phyloP scores from a whole-genome alignment of 2,329 filamentous ascomycete species.

The Aspergillus sp. region DNA sequence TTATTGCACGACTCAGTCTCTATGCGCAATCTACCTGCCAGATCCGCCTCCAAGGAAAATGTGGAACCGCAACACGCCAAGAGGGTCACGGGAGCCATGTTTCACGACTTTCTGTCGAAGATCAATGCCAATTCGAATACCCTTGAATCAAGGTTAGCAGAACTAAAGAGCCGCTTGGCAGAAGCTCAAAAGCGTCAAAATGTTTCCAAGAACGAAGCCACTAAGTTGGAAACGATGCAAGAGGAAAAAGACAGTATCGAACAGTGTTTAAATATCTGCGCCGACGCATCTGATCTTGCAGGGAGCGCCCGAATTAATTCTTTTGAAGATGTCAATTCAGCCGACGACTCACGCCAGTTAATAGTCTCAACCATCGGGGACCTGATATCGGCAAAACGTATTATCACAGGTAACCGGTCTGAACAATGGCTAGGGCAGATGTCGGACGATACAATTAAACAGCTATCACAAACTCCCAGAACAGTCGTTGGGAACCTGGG shows the following conservation, averaged over 20 bases:
- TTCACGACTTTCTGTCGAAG: slow-evolving; percentile 18
- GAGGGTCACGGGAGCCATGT: slow-evolving; percentile 1
- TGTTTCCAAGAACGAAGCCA: slow-evolving; percentile 12
- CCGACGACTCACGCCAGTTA: slow-evolving; percentile 30
- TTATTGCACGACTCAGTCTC: not conserved
- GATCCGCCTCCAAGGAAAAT: not conserved
- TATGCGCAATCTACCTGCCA: not conserved
- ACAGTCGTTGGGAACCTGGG: not conserved
- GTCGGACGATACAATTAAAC: slow-evolving; percentile 32
- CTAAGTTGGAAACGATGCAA: slow-evolving; percentile 17
- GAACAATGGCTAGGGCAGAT: slow-evolving; percentile 34
- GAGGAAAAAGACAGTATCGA: slow-evolving; percentile 29
- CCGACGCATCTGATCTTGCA: slow-evolving; percentile 26
- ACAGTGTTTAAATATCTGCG: slow-evolving; percentile 11
- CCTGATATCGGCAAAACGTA: slow-evolving; percentile 30
- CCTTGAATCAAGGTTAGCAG: slow-evolving; percentile 22
- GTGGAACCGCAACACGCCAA: slow-evolving; percentile 1
- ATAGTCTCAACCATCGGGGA: slow-evolving; percentile 33
- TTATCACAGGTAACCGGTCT: slow-evolving; percentile 35
- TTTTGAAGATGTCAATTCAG: slow-evolving; percentile 29
- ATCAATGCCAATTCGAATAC: slow-evolving; percentile 19
- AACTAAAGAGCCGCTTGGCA: slow-evolving; percentile 20
- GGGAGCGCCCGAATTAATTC: slow-evolving; percentile 25
- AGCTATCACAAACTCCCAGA: slow-evolving; percentile 18
- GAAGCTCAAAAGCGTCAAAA: not conserved